Conservation (phyloP, 495 filamentous ascomycete species). For the Trichocladium uniseriatum region DNA sequence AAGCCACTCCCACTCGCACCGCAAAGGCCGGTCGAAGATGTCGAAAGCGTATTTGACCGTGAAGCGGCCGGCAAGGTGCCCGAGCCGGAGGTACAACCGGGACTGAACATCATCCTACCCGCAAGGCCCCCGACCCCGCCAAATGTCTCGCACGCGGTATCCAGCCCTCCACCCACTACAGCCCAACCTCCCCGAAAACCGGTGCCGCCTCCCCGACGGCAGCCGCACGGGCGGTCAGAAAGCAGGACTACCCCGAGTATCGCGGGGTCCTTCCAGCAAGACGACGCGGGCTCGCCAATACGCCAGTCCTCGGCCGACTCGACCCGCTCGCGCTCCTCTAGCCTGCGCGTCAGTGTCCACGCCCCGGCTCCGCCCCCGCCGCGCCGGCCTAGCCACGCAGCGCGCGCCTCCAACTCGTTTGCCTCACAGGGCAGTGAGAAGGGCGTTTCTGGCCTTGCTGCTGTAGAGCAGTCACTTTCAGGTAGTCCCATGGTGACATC, state of each 20-base stretch:
- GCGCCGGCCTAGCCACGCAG: constrained; percentile 28
- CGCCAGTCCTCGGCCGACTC: constrained; percentile 38
- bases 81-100: constrained; percentile 25
- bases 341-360: constrained; percentile 26
- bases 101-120: constrained; percentile 19
- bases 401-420: constrained; percentile 20
- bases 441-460: not conserved
- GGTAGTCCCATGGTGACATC: not conserved
- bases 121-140: constrained; percentile 26
- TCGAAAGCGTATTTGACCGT: constrained; percentile 35
- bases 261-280: constrained; percentile 10
- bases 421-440: constrained; percentile 7
- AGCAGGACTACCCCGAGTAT: constrained; percentile 23
- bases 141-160: constrained; percentile 24
- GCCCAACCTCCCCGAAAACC: constrained; percentile 29
- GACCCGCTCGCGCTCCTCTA: constrained; percentile 33
- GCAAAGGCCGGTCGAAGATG: constrained; percentile 31
- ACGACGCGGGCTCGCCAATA: constrained; percentile 25
- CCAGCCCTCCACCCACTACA: constrained; percentile 2
- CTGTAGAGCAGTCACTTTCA: not conserved
- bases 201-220: constrained; percentile 40
- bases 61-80: constrained; percentile 39
- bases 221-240: constrained; percentile 33
- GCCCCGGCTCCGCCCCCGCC: constrained; percentile 39
- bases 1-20: constrained; percentile 40